Conservation (phyloP, 2,329 filamentous ascomycete species). For the Septoria petroselini region DNA sequence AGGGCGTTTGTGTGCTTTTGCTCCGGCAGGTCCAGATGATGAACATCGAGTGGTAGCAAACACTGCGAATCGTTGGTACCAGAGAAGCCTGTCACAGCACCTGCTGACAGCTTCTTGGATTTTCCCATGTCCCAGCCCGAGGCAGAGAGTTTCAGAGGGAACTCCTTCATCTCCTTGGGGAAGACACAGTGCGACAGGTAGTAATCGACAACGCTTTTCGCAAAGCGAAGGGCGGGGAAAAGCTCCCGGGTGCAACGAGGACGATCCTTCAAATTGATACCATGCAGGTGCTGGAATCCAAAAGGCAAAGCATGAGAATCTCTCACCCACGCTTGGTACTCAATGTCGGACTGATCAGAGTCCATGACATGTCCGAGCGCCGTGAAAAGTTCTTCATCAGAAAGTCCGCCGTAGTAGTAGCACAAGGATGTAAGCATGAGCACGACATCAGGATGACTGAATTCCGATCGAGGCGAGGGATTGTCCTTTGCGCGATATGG, state of each 20-base stretch:
- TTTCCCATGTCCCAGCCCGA: conserved; percentile 65
- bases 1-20: conserved; percentile 64
- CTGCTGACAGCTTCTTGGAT: conserved; percentile 46
- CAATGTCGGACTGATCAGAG: conserved; percentile 27
- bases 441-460: conserved; percentile 64
- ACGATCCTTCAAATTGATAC: conserved; percentile 32
- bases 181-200: conserved; percentile 67
- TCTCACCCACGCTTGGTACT: conserved; percentile 31
- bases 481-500: conserved; percentile 64
- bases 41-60: conserved; percentile 60
- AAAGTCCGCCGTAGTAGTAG: conserved; percentile 64
- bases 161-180: conserved; percentile 60
- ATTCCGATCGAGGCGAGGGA: conserved; percentile 62
- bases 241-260: conserved; percentile 23
- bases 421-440: conserved; percentile 63
- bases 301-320: conserved; percentile 17
- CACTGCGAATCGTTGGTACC: conserved; percentile 66
- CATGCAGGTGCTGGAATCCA: conserved; percentile 25
- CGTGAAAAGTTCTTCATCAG: conserved; percentile 44
- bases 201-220: conserved; percentile 59
- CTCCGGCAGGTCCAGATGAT: conserved; percentile 57
- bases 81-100: conserved; percentile 64
- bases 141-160: conserved; percentile 59
- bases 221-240: conserved; percentile 50
- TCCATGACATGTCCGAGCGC: conserved; percentile 27